Conservation (phyloP, 2,329 filamentous ascomycete species). For the Emmonsia crescens region DNA sequence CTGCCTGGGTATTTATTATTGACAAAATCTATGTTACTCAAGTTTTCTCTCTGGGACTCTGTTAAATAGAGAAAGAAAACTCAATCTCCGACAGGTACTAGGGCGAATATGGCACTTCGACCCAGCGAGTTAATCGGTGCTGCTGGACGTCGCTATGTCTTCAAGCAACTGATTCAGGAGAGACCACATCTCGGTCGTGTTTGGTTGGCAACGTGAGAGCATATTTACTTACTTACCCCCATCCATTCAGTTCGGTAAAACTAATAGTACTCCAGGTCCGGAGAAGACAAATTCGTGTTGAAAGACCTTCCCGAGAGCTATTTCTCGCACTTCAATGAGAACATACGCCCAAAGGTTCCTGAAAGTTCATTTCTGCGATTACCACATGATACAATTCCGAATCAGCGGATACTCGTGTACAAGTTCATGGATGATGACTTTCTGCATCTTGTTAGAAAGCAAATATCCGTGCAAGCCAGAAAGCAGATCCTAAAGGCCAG, state of each 20-base stretch:
- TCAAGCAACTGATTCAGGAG: constrained; percentile 24
- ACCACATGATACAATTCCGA: constrained; percentile 33
- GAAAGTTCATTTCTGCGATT: constrained; percentile 29
- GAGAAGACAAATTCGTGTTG: constrained; percentile 16
- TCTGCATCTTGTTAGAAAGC: constrained; percentile 32
- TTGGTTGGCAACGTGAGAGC: constrained; percentile 22
- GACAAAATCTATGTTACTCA: no score
- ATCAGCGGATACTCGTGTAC: constrained; percentile 37
- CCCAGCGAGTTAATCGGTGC: constrained; percentile 15
- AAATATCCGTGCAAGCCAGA: constrained; percentile 26
- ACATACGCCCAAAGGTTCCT: constrained; percentile 18
- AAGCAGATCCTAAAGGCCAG: constrained; percentile 37
- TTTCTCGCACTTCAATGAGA: constrained; percentile 15
- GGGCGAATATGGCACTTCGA: constrained; percentile 10
- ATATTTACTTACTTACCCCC: constrained; percentile 3
- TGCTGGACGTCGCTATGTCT: constrained; percentile 21
- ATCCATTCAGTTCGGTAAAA: constrained; percentile 5
- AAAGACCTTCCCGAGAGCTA: constrained; percentile 20
- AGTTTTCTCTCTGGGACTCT: no score
- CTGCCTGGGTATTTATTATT: no score
- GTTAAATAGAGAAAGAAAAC: no score
- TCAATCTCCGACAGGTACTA: neutral
- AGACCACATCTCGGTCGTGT: constrained; percentile 22
- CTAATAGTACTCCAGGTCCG: constrained; percentile 13
- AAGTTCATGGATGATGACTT: constrained; percentile 36